phyloP scores from a whole-genome alignment of 805 yeast genomes.

The Metschnikowia colocasiae region DNA sequence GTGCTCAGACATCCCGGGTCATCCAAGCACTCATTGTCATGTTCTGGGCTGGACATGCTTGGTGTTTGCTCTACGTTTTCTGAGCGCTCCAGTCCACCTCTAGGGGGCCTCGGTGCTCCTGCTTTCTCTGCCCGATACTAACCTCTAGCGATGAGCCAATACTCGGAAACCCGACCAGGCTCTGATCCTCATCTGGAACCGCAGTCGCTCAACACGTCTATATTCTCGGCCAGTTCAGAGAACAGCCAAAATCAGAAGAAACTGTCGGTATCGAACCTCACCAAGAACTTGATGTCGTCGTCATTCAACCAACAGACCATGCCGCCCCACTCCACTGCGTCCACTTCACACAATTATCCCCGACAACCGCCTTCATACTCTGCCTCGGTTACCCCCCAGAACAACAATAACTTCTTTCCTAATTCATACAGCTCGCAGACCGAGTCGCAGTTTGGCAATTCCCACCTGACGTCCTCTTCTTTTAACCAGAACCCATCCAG shows the following conservation, averaged over 20 bases:
- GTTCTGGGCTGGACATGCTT: too few species aligned
- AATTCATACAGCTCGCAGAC: slow-evolving; percentile 12
- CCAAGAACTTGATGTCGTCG: slow-evolving; percentile 30
- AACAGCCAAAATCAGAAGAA: slow-evolving; percentile 9
- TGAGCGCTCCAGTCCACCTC: too few species aligned
- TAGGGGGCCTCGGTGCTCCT: not conserved
- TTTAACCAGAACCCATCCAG: slow-evolving; percentile 8
- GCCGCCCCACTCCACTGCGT: not conserved
- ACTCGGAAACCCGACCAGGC: slow-evolving; percentile 9
- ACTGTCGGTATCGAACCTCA: slow-evolving; percentile 30
- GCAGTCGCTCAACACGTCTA: slow-evolving; percentile 3
- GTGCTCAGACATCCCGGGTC: not conserved
- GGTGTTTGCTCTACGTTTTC: too few species aligned
- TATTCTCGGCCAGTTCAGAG: slow-evolving; percentile 1
- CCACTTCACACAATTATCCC: slow-evolving; percentile 10
- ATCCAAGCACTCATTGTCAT: not conserved
- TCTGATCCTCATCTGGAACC: slow-evolving; percentile 9
- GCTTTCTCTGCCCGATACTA: not conserved
- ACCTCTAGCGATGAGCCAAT: slow-evolving; percentile 12
- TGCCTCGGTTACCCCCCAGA: slow-evolving; percentile 14
- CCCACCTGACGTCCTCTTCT: slow-evolving; percentile 14
- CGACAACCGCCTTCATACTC: slow-evolving; percentile 20
- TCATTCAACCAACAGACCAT: slow-evolving; percentile 2
- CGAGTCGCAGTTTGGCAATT: slow-evolving; percentile 8
- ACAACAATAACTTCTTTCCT: slow-evolving; percentile 5